Evolutionary conservation across 768 basidiomycete species (phyloP), one percentile per base, ranked within the genome.

Genomic region (Boletus tomentosulus): DNA sequence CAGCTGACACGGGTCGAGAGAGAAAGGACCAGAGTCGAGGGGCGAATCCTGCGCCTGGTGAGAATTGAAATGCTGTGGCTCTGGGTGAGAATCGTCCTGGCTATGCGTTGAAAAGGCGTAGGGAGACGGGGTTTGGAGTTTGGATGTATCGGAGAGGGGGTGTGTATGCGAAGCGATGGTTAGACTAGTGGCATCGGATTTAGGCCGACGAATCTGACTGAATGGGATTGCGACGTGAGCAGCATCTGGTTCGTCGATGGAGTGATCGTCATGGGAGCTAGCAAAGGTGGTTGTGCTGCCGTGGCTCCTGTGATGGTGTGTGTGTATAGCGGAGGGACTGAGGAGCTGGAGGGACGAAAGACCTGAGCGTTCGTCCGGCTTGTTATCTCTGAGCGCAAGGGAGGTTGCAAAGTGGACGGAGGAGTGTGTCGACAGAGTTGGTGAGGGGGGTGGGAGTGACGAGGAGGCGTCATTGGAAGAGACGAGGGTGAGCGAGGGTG

Each of bases 11-110:
- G 95, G 91, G 52, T 83, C 84, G 63, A 85, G 85, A 11, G 64
- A 66, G 69, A 96, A 97, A 0, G 92, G 90, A 1, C 80, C 69
- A 1, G 86, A 81, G 66, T 94, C 80, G 37, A 74, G 72, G 4
- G 56, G 62, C 16, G 71, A 65, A 57, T 80, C 78, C 56, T 77
- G 74, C 7, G 62, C 54, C 28, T 70, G 55, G 27, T 71, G 68
- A 8, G 71, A 15, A 48, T 48, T 42, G 16, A 48, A 9, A 37
- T 3, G 63, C 12, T 55, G 66, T 38, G 60, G 53, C 15, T 65
- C 59, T 3, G 66, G 57, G 22, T 46, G 60, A 10, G 67, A 58
- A 34, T 67, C 55, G 54, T 53, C 55, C 24, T 68, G 64, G 45
- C n/a, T 6, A 5, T 66, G 66, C 9, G 62, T 53, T 5, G 66